Conservation (phyloP, 495 filamentous ascomycete species). For the Tetracladium setigerum region DNA sequence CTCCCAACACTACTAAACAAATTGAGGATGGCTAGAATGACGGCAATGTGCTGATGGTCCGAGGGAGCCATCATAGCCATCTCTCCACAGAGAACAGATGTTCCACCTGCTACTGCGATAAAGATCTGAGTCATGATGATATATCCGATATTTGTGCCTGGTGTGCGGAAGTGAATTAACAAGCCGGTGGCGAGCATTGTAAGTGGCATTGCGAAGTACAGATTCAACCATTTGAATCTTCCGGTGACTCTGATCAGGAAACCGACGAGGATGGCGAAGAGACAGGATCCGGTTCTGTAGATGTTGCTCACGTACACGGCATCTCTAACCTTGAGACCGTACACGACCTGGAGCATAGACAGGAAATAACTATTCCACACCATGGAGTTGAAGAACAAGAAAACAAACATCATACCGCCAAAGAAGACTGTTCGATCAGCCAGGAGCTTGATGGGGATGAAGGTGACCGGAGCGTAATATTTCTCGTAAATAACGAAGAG, state of each 20-base stretch:
- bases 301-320: conserved; percentile 57
- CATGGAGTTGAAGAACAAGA: conserved; percentile 54
- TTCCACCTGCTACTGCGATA: conserved; percentile 60
- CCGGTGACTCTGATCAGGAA: conserved; percentile 41
- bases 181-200: conserved; percentile 59
- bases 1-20: conserved; percentile 60
- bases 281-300: conserved; percentile 62
- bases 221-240: conserved; percentile 42
- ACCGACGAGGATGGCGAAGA: conserved; percentile 49
- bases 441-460: conserved; percentile 52
- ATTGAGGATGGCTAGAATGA: conserved; percentile 52
- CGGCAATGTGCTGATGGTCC: conserved; percentile 58
- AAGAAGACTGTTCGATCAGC: conserved; percentile 51
- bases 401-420: conserved; percentile 44
- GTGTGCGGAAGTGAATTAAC: conserved; percentile 63
- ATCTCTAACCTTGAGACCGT: conserved; percentile 43
- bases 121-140: conserved; percentile 74
- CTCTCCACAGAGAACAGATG: conserved; percentile 53
- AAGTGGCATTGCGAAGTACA: conserved; percentile 53
- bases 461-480: conserved; percentile 42
- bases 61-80: conserved; percentile 59
- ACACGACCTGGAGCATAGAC: conserved; percentile 66
- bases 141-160: conserved; percentile 49
- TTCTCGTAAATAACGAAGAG: conserved; percentile 51
- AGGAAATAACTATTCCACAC: conserved; percentile 58